These are phyloP conservation scores for Inonotus hispidus DNA, from an alignment of 1,284 basidiomycete genomes.

Conservation along the genomic window DNA sequence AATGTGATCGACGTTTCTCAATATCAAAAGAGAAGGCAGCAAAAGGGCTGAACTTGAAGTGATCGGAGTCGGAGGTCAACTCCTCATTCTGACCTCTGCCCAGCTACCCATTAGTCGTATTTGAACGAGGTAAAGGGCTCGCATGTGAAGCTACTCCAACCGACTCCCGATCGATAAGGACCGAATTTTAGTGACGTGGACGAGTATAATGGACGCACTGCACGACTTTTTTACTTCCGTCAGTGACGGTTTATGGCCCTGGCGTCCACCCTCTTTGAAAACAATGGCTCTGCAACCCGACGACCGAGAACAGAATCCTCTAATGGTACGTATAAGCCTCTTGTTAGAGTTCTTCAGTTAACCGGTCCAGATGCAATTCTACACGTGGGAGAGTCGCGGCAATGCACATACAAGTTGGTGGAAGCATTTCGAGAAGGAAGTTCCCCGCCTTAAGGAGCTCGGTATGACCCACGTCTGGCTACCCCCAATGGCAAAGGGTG, in stretches of 20 bases:
- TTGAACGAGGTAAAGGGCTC: too few species aligned
- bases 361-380: constrained; percentile 67
- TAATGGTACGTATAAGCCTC: constrained; percentile 46
- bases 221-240: too few species aligned
- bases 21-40: too few species aligned
- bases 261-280: constrained; percentile 39
- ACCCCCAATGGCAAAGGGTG: constrained; percentile 74
- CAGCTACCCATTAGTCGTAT: too few species aligned
- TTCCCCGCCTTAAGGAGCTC: constrained; percentile 63
- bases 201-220: neutral
- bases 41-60: too few species aligned
- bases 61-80: too few species aligned
- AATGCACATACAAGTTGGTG: constrained; percentile 67
- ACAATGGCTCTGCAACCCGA: constrained; percentile 55
- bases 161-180: neutral
- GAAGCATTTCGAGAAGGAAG: constrained; percentile 72
- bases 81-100: too few species aligned
- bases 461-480: constrained; percentile 85
- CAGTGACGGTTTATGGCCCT: neutral
- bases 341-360: neutral
- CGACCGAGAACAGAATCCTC: constrained; percentile 41
- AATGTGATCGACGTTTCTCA: neutral
- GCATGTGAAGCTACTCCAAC: too few species aligned
- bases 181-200: too few species aligned
- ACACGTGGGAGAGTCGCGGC: constrained; percentile 69